Conservation (phyloP, 176 grass and related monocot species). For the Themeda triandra region DNA sequence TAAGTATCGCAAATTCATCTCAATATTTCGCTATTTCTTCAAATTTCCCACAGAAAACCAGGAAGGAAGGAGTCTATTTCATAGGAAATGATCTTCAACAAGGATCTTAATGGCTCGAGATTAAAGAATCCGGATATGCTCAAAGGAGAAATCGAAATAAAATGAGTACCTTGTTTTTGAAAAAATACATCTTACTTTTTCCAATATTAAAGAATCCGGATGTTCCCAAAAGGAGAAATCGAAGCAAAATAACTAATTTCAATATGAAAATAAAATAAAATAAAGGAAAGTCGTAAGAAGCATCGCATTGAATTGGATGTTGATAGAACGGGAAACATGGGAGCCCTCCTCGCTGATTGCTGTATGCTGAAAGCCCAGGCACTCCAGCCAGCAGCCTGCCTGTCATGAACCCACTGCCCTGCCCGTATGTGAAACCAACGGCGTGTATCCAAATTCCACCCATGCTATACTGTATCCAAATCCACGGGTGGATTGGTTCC, state of each 20-base stretch:
- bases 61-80: not conserved
- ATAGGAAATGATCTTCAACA: not conserved
- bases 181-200: not conserved
- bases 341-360: slow-evolving; percentile 50
- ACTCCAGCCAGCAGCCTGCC: slow-evolving; percentile 35
- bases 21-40: not conserved
- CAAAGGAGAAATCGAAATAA: not conserved
- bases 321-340: slow-evolving; percentile 37
- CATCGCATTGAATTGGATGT: slow-evolving; percentile 26
- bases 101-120: not conserved
- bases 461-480: too few relatives aligned
- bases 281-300: slow-evolving; percentile 27
- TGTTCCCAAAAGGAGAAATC: not conserved
- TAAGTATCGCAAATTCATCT: too few relatives aligned
- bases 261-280: not conserved
- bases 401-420: slow-evolving; percentile 47
- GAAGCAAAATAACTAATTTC: not conserved
- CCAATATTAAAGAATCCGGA: not conserved
- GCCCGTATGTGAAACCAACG: slow-evolving; percentile 19
- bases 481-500: too few relatives aligned
- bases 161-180: not conserved
- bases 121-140: not conserved
- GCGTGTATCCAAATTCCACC: slow-evolving; percentile 23
- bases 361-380: slow-evolving; percentile 16
- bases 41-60: not conserved